Conservation (phyloP, 495 filamentous ascomycete genomes). For the Pyronema domesticum region DNA sequence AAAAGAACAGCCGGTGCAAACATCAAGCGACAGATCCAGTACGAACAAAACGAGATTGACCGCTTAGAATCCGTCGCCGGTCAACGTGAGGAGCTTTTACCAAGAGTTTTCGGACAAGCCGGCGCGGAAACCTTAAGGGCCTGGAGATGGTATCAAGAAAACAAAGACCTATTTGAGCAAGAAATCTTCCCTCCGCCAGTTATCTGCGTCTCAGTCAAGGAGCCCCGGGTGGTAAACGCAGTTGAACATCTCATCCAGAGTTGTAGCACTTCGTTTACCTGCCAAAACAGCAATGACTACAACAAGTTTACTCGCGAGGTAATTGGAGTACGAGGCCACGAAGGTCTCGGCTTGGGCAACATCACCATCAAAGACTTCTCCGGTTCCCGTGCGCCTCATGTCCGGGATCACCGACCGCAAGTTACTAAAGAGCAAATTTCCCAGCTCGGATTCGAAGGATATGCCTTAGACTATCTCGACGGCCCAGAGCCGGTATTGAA, state of each 20-base stretch:
- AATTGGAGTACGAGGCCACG: conserved; percentile 27
- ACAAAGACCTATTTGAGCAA: conserved; percentile 55
- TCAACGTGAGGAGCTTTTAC: conserved; percentile 35
- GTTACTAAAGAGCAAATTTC: conserved; percentile 5
- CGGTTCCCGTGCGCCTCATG: conserved; percentile 34
- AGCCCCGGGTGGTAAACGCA: conserved; percentile 51
- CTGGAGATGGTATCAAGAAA: conserved; percentile 64
- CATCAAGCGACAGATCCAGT: conserved; percentile 23
- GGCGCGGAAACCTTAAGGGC: conserved; percentile 46
- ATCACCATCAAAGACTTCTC: conserved; percentile 39
- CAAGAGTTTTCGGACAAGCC: conserved; percentile 34
- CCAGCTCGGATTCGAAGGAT: conserved; percentile 55
- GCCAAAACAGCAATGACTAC: conserved; percentile 54
- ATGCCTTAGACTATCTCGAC: conserved; percentile 54
- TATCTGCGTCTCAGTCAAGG: conserved; percentile 62
- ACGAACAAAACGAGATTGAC: conserved; percentile 29
- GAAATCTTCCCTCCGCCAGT: conserved; percentile 74
- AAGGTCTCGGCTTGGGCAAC: conserved; percentile 40
- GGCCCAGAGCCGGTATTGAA: conserved; percentile 74
- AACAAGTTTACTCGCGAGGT: conserved; percentile 44
- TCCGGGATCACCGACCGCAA: conserved; percentile 31
- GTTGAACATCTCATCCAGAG: conserved; percentile 55
- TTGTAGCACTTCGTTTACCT: conserved; percentile 59
- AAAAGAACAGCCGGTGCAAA: conserved; percentile 6
- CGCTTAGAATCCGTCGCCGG: conserved; percentile 58